Percentiles rank a stretch among this genome's conserved stretches.
Evolutionary conservation across 345 rosid genomes (phyloP).

Genomic region (Brassica rapa): DNA sequence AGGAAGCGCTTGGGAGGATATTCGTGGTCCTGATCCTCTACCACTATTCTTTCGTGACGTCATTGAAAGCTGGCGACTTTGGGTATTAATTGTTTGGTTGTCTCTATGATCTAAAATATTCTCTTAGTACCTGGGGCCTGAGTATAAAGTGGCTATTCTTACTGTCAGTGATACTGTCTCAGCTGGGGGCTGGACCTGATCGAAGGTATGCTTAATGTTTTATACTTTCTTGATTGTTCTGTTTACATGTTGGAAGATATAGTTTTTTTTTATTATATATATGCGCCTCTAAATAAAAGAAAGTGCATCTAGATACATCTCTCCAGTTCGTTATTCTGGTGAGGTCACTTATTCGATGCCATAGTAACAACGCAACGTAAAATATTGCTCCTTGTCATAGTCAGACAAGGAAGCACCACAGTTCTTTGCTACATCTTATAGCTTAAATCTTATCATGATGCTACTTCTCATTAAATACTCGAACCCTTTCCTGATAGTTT

Average conservation of each 20-base stretch:
- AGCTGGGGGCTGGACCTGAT: conserved; percentile 85
- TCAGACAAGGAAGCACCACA: conserved; percentile 50
- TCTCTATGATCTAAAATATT: no score
- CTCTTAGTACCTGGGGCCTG: conserved; percentile 39
- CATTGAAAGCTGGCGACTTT: no score
- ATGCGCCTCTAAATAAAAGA: conserved; percentile 2
- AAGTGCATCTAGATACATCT: conserved; percentile 84
- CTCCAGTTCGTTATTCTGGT: conserved; percentile 63
- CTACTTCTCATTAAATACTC: neutral
- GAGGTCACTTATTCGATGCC: conserved; percentile 87
- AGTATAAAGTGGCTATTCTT: conserved; percentile 68
- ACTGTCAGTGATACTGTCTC: conserved; percentile 94
- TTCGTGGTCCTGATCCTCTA: no score
- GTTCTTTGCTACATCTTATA: conserved; percentile 56
- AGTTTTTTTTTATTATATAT: neutral
- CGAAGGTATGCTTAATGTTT: conserved; percentile 58
- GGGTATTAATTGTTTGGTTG: no score
- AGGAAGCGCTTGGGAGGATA: no score
- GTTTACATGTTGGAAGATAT: neutral
- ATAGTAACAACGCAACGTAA: conserved; percentile 55
- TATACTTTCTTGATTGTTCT: conserved; percentile 17
- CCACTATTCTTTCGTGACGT: no score
- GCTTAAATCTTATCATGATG: neutral
- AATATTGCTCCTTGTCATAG: conserved; percentile 60
- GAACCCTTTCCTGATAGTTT: neutral